phyloP scores from a whole-genome alignment of 2,329 filamentous ascomycete genomes.

The Fusarium lyarnte region DNA sequence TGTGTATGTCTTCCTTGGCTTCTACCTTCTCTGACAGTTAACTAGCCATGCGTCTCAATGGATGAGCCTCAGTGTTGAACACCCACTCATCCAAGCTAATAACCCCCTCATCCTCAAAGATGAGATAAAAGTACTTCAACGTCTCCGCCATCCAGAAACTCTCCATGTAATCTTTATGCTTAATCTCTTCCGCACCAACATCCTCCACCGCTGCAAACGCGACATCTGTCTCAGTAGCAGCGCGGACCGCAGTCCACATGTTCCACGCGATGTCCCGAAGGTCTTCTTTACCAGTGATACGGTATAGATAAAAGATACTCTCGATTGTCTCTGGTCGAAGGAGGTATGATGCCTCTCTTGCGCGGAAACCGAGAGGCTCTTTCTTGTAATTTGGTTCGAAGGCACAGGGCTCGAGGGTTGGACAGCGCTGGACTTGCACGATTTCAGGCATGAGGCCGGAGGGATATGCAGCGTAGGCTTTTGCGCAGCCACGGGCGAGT shows the following conservation, averaged over 20 bases:
- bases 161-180: conserved; percentile 71
- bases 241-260: conserved; percentile 74
- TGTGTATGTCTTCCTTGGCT: too few species aligned
- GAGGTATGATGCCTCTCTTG: conserved; percentile 26
- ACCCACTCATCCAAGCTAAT: conserved; percentile 76
- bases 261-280: conserved; percentile 76
- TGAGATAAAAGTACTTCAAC: conserved; percentile 78
- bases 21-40: background rate
- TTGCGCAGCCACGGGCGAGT: conserved; percentile 71
- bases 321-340: conserved; percentile 72
- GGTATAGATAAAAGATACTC: conserved; percentile 81
- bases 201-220: conserved; percentile 74
- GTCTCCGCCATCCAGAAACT: conserved; percentile 78
- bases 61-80: conserved; percentile 65
- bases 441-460: conserved; percentile 72
- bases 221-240: conserved; percentile 66
- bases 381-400: conserved; percentile 16
- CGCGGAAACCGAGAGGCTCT: conserved; percentile 29
- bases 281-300: conserved; percentile 72
- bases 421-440: conserved; percentile 57
- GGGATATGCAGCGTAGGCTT: conserved; percentile 66
- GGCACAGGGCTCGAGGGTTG: conserved; percentile 39
- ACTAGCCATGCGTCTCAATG: conserved; percentile 45
- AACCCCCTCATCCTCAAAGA: conserved; percentile 72
- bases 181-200: conserved; percentile 61